Conservation (phyloP, 257 asterid genomes). For the Solanum tarapatanum region DNA sequence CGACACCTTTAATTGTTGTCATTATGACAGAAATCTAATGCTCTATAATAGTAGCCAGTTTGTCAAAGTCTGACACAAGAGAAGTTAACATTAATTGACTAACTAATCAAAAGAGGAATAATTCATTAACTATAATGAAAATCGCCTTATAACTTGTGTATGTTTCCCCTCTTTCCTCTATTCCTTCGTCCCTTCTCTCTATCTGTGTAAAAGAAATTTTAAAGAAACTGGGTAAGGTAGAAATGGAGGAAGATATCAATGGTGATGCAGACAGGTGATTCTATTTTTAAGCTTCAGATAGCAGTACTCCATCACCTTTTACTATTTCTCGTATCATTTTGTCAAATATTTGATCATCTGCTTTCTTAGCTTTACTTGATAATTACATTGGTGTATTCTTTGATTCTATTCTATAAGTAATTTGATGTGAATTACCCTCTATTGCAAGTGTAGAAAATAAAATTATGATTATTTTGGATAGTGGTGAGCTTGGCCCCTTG, state of each 20-base stretch:
- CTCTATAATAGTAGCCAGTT: background rate
- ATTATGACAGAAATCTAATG: background rate
- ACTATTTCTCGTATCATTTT: background rate
- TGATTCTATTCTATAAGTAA: background rate
- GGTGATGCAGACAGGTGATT: background rate
- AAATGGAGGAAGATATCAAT: background rate
- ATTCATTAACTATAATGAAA: background rate
- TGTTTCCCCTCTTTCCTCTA: background rate
- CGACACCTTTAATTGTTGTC: background rate
- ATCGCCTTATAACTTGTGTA: background rate
- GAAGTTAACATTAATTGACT: background rate
- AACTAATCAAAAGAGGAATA: background rate
- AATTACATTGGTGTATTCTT: background rate
- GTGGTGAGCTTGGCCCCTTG: background rate
- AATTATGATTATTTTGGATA: background rate
- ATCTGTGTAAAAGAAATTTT: background rate
- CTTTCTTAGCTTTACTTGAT: background rate
- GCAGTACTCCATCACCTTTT: background rate
- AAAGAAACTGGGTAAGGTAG: background rate
- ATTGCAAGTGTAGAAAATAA: background rate
- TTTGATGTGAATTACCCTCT: background rate
- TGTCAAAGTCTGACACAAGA: background rate
- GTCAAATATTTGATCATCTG: background rate
- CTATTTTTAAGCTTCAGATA: background rate
- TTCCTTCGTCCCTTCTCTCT: background rate